Evolutionary conservation across 345 rosid species (phyloP).

Genomic region (Acer campestre): DNA sequence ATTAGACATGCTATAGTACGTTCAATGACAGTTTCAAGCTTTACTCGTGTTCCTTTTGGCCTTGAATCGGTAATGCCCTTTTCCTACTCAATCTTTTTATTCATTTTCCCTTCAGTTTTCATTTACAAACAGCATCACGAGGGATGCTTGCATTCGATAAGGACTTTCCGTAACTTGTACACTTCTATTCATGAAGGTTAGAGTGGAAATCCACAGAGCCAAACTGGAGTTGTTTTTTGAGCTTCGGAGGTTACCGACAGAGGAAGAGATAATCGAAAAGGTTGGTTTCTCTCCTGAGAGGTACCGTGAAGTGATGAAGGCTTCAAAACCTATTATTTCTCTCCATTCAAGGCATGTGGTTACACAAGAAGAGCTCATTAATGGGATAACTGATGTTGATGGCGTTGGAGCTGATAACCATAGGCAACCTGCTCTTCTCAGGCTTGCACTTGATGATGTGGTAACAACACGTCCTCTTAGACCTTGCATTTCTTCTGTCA

Average conservation of each 20-base stretch:
- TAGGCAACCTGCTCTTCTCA: conserved; percentile 80
- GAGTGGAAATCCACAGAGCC: conserved; percentile 71
- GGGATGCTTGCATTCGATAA: not conserved
- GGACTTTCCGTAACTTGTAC: conserved; percentile 1
- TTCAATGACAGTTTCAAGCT: conserved; percentile 86
- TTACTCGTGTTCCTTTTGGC: conserved; percentile 84
- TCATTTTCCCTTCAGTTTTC: not conserved
- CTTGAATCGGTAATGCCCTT: conserved; percentile 77
- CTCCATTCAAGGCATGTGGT: conserved; percentile 69
- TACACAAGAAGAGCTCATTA: conserved; percentile 89
- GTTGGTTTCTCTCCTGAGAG: conserved; percentile 81
- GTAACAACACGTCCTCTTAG: conserved; percentile 34
- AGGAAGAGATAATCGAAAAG: conserved; percentile 59
- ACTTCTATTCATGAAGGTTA: conserved; percentile 52
- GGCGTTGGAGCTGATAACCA: conserved; percentile 66
- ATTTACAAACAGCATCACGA: not conserved
- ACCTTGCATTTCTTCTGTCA: conserved; percentile 2
- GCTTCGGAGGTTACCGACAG: conserved; percentile 70
- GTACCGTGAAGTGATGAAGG: conserved; percentile 78
- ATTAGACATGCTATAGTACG: conserved; percentile 89
- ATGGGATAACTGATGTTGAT: conserved; percentile 67
- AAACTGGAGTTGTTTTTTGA: conserved; percentile 67
- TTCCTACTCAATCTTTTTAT: conserved; percentile 13
- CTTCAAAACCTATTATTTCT: conserved; percentile 69
- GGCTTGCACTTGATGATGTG: conserved; percentile 98